Base-by-base conservation (phyloP, 2,329 filamentous ascomycete species). In the Diplodia sapinea region DNA sequence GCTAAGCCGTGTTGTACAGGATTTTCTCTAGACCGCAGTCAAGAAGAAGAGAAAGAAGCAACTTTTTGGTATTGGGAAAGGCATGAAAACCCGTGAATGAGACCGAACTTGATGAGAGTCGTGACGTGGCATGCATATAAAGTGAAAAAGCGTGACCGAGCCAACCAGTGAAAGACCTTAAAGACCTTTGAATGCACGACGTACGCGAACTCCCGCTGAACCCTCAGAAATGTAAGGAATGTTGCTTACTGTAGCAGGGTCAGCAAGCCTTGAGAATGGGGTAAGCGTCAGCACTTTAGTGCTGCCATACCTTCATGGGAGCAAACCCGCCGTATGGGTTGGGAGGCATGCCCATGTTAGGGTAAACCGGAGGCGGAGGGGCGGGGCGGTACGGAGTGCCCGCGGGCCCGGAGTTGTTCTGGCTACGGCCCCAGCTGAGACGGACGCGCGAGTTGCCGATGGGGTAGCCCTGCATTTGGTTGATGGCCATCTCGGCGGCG, bases 391-490 rank as follows among this genome's bases (percentile, higher is more conserved):
- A 98, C 68, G 95, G 95, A 73, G 95, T 98, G 72, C 95, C 95
- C 69, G 96, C 95, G 65, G 89, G 89, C 68, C 95, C 95, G 70
- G 94, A 98, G 86, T 99, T 99, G 88, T 98, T 99, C 86, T 99
- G 95, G 66, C 92, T 96, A 71, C 95, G 92, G 71, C 95, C 95
- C 95, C 95, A 99, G 79, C 93, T 97, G 73, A 99, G 87, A 75
- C 95, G 93, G 69, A 99, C 95, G 72, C 95, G 93, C 56, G 94
- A 98, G 86, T 99, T 99, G 67, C 95, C 95, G 76, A 99, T 99
- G 29, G 95, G 95, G 79, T 99, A 99, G 70, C 95, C 95, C 83
- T 99, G 95, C 95, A 99, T 99, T 83, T 99, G 95, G 84, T 99
- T 99, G 87, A 99, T 99, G 73, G 95, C 95, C 95, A 99, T 99